Evolutionary conservation across 2,329 filamentous ascomycete species (phyloP), one percentile per base, ranked within the genome.

Genomic region (Pseudogymnoascus sp.): DNA sequence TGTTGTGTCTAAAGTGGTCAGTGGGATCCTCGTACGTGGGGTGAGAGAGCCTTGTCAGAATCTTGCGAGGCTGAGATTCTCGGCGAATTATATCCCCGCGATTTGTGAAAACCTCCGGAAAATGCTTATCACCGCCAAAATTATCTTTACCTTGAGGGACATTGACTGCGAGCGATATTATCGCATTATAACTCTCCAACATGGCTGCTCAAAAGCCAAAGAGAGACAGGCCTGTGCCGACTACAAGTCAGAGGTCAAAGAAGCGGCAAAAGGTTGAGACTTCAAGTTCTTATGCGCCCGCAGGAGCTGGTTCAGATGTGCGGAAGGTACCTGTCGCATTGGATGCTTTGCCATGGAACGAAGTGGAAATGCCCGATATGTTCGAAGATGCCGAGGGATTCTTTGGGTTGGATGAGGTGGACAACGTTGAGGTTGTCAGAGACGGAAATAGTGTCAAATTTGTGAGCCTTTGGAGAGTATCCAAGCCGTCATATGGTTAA

Each of bases 311-410:
- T 33, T 49, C 58, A 31, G 61, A 65, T 14, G 55, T 64, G 23
- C 64, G 64, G 14, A 79, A 75, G 69, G 74, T 74, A 43, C 70
- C 77, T 2, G 75, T 83, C 21, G 75, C 78, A 45, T 74, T 79
- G 31, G 74, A 80, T 65, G 75, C 80, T 1, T 74, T 88, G 45
- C 73, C 76, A 72, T 88, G 85, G 85, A 78, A 82, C 68, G 74
- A 78, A 39, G 78, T 82, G 10, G 79, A 84, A 19, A 84, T 94
- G 3, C 90, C 91, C 6, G 89, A 92, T 71, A 86, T 89, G 71
- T 80, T 92, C 68, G 86, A 93, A 52, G 91, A 97, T 76, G 90
- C 90, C n/a, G 92, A 95, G 66, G 94, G 94, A 0, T 97, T 99
- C 74, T 95, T 88, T 69, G 92, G 90, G 0, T 77, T 99, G 1